phyloP scores from a whole-genome alignment of 2,329 filamentous ascomycete genomes.

The Colletotrichum chlorophyti region DNA sequence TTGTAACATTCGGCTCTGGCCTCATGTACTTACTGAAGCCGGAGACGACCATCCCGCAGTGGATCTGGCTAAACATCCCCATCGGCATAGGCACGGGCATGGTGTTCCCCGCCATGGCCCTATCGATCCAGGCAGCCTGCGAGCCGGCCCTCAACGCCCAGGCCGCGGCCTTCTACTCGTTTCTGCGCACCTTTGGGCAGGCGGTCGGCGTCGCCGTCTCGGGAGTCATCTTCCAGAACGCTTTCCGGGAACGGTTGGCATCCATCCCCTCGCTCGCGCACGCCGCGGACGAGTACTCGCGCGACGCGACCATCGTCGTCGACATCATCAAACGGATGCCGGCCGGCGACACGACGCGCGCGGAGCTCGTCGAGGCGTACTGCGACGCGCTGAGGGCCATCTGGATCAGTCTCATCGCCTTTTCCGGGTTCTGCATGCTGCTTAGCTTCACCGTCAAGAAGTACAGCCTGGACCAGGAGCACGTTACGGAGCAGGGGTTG shows the following conservation, averaged over 20 bases:
- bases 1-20: slow-evolving; percentile 65
- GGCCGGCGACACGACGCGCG: slow-evolving; percentile 27
- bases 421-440: slow-evolving; percentile 38
- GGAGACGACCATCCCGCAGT: slow-evolving; percentile 56
- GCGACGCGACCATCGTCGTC: slow-evolving; percentile 65
- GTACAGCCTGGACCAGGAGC: slow-evolving; percentile 40
- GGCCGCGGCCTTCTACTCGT: slow-evolving; percentile 70
- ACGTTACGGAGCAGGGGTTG: slow-evolving; percentile 37
- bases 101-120: slow-evolving; percentile 68
- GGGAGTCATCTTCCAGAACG: slow-evolving; percentile 75
- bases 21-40: slow-evolving; percentile 54
- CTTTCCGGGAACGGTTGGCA: slow-evolving; percentile 58
- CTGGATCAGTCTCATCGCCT: slow-evolving; percentile 40
- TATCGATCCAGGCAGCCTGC: slow-evolving; percentile 69
- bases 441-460: slow-evolving; percentile 39
- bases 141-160: slow-evolving; percentile 53
- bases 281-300: slow-evolving; percentile 52
- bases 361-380: slow-evolving; percentile 39
- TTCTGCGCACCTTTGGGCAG: slow-evolving; percentile 71
- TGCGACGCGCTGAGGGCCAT: slow-evolving; percentile 40
- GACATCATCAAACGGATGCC: slow-evolving; percentile 62
- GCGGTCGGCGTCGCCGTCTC: slow-evolving; percentile 70
- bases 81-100: slow-evolving; percentile 68
- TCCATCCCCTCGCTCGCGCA: slow-evolving; percentile 53
- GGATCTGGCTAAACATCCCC: slow-evolving; percentile 68